Conservation (phyloP, 2,329 filamentous ascomycete species). For the Aspergillus tamarii region DNA sequence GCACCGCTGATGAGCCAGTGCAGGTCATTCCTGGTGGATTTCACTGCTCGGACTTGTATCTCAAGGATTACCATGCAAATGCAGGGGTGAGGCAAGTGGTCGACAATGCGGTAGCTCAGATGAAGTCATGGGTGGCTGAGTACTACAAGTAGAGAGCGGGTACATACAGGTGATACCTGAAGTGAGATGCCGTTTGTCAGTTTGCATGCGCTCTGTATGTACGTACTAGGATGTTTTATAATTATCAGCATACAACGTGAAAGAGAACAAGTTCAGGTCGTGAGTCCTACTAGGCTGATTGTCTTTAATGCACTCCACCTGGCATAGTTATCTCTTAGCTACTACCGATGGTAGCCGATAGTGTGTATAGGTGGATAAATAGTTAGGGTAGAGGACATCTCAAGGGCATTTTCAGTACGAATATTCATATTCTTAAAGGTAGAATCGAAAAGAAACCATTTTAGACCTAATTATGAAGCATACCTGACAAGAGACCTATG, state of each 20-base stretch:
- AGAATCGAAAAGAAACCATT: no score
- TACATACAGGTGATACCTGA: no score
- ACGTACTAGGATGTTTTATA: not conserved
- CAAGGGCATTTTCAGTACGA: not conserved
- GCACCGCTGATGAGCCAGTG: conserved; percentile 53
- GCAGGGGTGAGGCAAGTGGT: conserved; percentile 53
- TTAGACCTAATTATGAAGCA: not conserved
- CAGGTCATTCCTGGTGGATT: conserved; percentile 57
- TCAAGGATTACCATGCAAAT: conserved; percentile 53
- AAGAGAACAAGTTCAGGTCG: no score
- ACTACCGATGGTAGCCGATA: not conserved
- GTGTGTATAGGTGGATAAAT: not conserved
- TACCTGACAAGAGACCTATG: not conserved
- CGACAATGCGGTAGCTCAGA: conserved; percentile 53
- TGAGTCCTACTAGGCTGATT: no score
- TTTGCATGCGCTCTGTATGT: not conserved
- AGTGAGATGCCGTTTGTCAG: no score
- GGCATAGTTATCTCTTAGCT: no score
- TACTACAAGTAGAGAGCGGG: not conserved
- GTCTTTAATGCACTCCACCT: no score
- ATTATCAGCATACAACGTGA: not conserved
- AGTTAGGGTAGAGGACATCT: not conserved
- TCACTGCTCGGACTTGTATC: conserved; percentile 60
- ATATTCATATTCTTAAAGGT: not conserved
- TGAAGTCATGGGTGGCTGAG: conserved; percentile 35